These are phyloP conservation scores for Cyathus striatus DNA, from an alignment of 768 basidiomycete species.

Conservation along the genomic window DNA sequence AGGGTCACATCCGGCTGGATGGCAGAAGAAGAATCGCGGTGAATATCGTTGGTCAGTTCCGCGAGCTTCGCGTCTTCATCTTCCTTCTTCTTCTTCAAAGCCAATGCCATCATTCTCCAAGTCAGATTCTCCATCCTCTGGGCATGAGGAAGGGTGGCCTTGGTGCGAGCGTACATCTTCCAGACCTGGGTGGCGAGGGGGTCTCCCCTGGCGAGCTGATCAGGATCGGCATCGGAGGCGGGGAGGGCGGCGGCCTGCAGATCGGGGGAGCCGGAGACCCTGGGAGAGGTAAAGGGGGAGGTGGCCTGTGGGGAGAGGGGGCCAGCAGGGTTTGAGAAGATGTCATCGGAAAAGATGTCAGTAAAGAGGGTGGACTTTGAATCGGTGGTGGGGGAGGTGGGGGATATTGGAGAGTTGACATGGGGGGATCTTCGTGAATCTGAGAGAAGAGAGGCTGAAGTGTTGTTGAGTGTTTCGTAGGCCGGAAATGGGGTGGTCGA, in stretches of 20 bases:
- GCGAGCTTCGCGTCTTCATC: constrained; percentile 42
- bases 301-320: constrained; percentile 35
- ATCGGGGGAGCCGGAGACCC: constrained; percentile 65
- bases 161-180: constrained; percentile 92
- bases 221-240: constrained; percentile 50
- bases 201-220: constrained; percentile 73
- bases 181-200: constrained; percentile 94
- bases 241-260: constrained; percentile 36
- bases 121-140: constrained; percentile 98
- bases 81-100: constrained; percentile 83
- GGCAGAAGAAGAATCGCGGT: constrained; percentile 4
- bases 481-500: constrained; percentile 37
- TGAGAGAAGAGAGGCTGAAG: constrained; percentile 30
- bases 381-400: constrained; percentile 41
- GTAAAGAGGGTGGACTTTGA: constrained; percentile 61
- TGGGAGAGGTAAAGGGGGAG: constrained; percentile 60
- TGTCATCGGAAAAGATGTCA: constrained; percentile 67
- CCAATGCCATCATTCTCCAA: constrained; percentile 98
- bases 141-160: constrained; percentile 84
- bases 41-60: constrained; percentile 13
- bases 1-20: constrained; percentile 9
- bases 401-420: constrained; percentile 36
- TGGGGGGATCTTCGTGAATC: constrained; percentile 30
- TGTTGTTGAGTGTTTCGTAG: constrained; percentile 30
- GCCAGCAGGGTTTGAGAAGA: constrained; percentile 40